Base-by-base conservation (phyloP, 1,284 basidiomycete species). In the Malassezia restricta region DNA sequence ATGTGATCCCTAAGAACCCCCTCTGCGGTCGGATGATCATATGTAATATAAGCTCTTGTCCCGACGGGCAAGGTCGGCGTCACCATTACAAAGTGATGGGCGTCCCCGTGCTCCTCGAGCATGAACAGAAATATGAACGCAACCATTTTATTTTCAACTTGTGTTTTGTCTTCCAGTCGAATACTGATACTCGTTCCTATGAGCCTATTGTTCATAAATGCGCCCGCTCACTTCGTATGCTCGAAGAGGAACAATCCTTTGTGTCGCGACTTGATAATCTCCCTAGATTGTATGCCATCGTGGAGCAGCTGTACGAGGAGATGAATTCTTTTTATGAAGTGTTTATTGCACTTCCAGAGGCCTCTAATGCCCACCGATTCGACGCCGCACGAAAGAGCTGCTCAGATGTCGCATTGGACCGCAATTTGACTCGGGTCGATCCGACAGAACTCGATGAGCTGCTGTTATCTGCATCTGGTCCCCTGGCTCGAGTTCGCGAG, bases 301-400 rank as follows among this genome's bases (percentile, higher is more conserved):
- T 98, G 30, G 92, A 99, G 74, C 91, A 96, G 72, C 79, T 99
- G 0, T 96, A 90, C 63, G 91, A 95, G 69, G 94, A 99, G 65
- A 76, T 98, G 58, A 96, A 95, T 75, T 90, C 87, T 5, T 98
- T 94, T 75, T 67, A 64, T 51, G 71, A 73, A 49, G 58, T 60
- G 29, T 73, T 73, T 37, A 59, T 73, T 4, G 64, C 67, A n/a
- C 60, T 73, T 1, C 71, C 71, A 2, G 41, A 43, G 28, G 37
- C 39, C 6, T 24, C 40, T 30, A 4, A 28, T 11, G 27, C 44
- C 33, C 37, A 40, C 8, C 24, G 44, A 6, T 5, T 61, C 15
- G 58, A 62, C 48, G 58, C 65, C 5, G 58, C 8, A 61, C 20
- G 20, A 24, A 24, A 24, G 20, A 24, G 20, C 20, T 24, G 20